Evolutionary conservation across 192 early-diverging fungal genomes (phyloP).

Genomic region (Linnemannia exigua): DNA sequence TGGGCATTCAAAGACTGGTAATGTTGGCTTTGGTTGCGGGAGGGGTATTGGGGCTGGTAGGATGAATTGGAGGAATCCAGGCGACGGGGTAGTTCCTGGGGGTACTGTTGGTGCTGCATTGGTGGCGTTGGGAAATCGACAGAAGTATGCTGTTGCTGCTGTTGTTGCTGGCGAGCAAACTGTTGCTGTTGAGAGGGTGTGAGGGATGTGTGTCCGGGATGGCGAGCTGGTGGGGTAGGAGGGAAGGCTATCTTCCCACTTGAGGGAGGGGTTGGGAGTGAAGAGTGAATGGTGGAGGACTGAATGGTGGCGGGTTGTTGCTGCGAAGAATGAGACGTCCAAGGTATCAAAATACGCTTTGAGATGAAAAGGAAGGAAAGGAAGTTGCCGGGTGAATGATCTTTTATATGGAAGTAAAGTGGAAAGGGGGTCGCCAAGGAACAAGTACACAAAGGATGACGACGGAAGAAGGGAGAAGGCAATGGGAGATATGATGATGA

Average conservation of each 20-base stretch:
- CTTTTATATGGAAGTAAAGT: neutral
- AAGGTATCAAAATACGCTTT: neutral
- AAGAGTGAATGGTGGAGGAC: slow-evolving; percentile 21
- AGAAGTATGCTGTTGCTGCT: neutral
- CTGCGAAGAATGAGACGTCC: neutral
- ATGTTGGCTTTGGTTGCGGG: slow-evolving; percentile 39
- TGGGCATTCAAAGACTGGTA: slow-evolving; percentile 41
- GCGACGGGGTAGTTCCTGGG: slow-evolving; percentile 6
- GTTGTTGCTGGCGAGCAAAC: slow-evolving; percentile 2
- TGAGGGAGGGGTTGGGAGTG: slow-evolving; percentile 35
- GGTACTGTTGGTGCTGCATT: slow-evolving; percentile 20
- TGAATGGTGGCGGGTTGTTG: slow-evolving; percentile 10
- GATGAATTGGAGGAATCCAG: slow-evolving; percentile 15
- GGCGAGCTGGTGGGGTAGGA: slow-evolving; percentile 12
- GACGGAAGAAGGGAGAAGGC: neutral
- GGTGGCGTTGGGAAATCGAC: neutral
- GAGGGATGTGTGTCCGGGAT: neutral
- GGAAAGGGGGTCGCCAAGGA: neutral
- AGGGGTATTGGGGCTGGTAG: slow-evolving; percentile 34
- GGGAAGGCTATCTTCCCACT: slow-evolving; percentile 23
- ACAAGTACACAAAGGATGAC: neutral
- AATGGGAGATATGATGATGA: neutral
- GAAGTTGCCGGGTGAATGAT: neutral
- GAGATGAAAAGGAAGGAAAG: neutral
- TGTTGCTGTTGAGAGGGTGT: slow-evolving; percentile 15